Evolutionary conservation across 148 eudicot species (phyloP), one percentile per base, ranked within the genome.

Genomic region (Vaccinium myrtillus): DNA sequence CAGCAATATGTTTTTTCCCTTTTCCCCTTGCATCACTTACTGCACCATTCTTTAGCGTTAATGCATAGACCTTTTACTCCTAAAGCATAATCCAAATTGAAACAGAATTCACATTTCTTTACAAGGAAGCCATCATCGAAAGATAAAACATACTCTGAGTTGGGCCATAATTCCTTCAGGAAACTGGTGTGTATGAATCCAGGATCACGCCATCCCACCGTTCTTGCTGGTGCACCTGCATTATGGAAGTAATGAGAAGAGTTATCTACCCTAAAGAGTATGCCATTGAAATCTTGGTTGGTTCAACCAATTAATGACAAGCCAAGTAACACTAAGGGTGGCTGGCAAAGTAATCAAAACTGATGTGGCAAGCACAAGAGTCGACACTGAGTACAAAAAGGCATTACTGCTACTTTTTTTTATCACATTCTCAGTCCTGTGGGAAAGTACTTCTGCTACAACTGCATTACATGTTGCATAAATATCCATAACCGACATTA

Each of bases 201-300:
- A 85, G 99, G 99, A 87, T 96, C 94, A 46, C 98, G 97, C 98
- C 99, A 96, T 70, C 99, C 99, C 71, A 96, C 97, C 18, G 99
- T 94, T 55, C 95, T 90, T 63, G 98, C 99, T 36, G 99, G 99
- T 78, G 95, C 89, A 78, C 95, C 99, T 96, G 87, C 88, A 86
- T 2, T 51, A n/a, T 43, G 61, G 32, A 59, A 75, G 76, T 83
- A 19, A 32, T 19, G 36, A 58, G 25, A 83, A 23, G 43, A 59
- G 59, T 83, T 14, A 39, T 46, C 43, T 51, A 27, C 61, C 23
- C 13, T 71, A 51, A 51, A 81, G 76, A 25, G 48, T 18, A 49
- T 79, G 49, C 50, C 3, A 9, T 16, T 15, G n/a, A 82, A 51
- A 51, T 19, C 78, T 30, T 70, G 78, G 2, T 19, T 12, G 10